These are phyloP conservation scores for Haberlea rhodopensis DNA, from an alignment of 257 asterid genomes.

Conservation along the genomic window DNA sequence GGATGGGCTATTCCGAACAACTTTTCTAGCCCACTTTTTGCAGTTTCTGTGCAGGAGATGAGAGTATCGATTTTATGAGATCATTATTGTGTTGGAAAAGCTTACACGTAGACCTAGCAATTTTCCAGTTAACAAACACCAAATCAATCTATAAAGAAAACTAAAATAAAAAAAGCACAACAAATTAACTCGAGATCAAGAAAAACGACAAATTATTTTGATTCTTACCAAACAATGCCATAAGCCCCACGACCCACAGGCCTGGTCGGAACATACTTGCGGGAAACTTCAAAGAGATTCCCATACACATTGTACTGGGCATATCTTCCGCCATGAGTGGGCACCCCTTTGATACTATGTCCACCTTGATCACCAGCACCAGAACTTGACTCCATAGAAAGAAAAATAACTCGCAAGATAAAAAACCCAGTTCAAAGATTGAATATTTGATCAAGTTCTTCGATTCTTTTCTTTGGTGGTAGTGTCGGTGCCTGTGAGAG, in stretches of 20 bases:
- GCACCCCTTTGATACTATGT: constrained; percentile 52
- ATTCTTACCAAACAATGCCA: constrained; percentile 72
- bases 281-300: constrained; percentile 70
- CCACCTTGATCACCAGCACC: constrained; percentile 64
- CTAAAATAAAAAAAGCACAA: not conserved
- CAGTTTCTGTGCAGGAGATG: too few species aligned
- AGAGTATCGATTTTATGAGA: too few species aligned
- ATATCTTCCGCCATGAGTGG: constrained; percentile 71
- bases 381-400: constrained; percentile 53
- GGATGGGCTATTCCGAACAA: too few species aligned
- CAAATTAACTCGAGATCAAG: constrained; percentile 2
- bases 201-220: not conserved
- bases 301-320: constrained; percentile 78
- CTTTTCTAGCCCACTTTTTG: too few species aligned
- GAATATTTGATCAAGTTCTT: constrained; percentile 17
- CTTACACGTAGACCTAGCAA: too few species aligned
- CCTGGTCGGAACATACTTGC: constrained; percentile 65
- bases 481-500: constrained; percentile 36
- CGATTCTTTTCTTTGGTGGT: constrained; percentile 13
- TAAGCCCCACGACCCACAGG: constrained; percentile 87
- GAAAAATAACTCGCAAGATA: not conserved
- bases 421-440: constrained; percentile 33
- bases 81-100: too few species aligned
- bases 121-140: too few species aligned
- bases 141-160: not conserved